These are phyloP conservation scores for Apocynum venetum DNA, from an alignment of 257 asterid species.

Conservation along the genomic window DNA sequence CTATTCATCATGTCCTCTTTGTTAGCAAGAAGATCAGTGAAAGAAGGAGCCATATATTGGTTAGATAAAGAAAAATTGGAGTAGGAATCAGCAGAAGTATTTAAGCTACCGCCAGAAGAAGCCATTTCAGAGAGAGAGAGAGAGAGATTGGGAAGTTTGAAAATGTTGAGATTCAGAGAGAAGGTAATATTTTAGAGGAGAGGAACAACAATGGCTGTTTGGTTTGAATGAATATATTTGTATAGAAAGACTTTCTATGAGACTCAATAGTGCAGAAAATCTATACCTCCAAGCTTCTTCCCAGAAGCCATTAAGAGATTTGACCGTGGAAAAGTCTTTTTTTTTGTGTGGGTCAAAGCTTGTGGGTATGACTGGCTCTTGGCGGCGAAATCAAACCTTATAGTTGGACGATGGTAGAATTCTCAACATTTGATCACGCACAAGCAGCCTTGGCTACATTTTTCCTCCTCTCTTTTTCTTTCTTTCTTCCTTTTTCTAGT, in stretches of 20 bases:
- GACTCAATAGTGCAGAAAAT: neutral
- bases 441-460: neutral
- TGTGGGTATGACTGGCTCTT: constrained; percentile 60
- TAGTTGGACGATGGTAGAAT: neutral
- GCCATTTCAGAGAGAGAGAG: constrained; percentile 17
- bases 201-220: neutral
- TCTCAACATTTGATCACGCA: neutral
- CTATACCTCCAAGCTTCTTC: constrained; percentile 10
- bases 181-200: too few relatives aligned
- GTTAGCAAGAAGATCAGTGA: constrained; percentile 32
- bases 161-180: neutral
- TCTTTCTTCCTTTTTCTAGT: too few relatives aligned
- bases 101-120: constrained; percentile 35
- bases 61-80: constrained; percentile 21
- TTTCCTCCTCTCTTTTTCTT: neutral
- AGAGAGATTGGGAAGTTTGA: neutral
- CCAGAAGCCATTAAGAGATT: constrained; percentile 27
- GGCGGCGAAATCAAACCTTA: constrained; percentile 52
- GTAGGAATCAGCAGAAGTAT: constrained; percentile 19
- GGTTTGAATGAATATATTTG: neutral
- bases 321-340: constrained; percentile 29
- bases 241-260: neutral
- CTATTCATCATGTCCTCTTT: constrained; percentile 22
- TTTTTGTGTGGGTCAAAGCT: constrained; percentile 30
- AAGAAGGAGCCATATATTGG: constrained; percentile 33